Conservation (phyloP, 805 yeast genomes). For the Maudiozyma barnettii region DNA sequence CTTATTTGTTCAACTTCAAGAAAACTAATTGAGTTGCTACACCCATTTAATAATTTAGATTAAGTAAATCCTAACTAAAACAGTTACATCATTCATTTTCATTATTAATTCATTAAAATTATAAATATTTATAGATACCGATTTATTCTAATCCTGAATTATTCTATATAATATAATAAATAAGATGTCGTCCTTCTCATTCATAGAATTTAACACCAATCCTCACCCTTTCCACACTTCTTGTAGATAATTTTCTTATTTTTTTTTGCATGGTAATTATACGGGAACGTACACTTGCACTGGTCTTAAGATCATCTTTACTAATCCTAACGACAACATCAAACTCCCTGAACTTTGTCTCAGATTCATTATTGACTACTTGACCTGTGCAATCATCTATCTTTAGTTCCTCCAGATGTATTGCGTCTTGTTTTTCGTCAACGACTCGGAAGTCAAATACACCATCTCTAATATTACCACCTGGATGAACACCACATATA, state of each 20-base stretch:
- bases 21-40: too few species aligned
- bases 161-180: too few species aligned
- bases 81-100: neutral
- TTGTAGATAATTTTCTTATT: slow-evolving; percentile 44
- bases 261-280: slow-evolving; percentile 52
- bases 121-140: too few species aligned
- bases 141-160: too few species aligned
- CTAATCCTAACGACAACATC: slow-evolving; percentile 37
- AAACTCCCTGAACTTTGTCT: slow-evolving; percentile 15
- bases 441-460: slow-evolving; percentile 38
- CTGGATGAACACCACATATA: slow-evolving; percentile 73
- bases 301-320: slow-evolving; percentile 47
- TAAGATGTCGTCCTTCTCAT: neutral
- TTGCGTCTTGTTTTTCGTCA: slow-evolving; percentile 9
- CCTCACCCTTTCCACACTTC: slow-evolving; percentile 42
- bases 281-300: slow-evolving; percentile 50
- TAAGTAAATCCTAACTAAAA: too few species aligned
- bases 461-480: slow-evolving; percentile 62
- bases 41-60: too few species aligned
- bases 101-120: neutral
- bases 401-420: slow-evolving; percentile 5
- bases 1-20: too few species aligned
- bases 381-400: slow-evolving; percentile 15
- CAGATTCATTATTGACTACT: neutral
- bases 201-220: slow-evolving; percentile 40